phyloP scores from a whole-genome alignment of 345 rosid genomes.

The Microcos paniculata region DNA sequence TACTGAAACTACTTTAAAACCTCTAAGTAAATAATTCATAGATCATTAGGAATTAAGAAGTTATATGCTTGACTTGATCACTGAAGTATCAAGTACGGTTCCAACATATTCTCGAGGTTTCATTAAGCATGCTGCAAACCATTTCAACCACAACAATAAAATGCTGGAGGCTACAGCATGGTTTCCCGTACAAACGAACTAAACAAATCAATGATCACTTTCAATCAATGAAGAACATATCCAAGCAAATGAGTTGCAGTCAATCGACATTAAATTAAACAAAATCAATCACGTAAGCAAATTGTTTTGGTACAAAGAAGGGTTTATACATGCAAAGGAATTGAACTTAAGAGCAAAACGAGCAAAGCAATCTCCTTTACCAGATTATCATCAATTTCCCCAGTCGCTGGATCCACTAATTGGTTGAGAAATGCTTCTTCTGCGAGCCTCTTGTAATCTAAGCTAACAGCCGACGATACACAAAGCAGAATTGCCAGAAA shows the following conservation, averaged over 20 bases:
- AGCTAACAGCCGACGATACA: constrained; percentile 21
- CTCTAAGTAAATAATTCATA: not conserved
- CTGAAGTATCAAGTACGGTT: not conserved
- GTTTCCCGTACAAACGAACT: not conserved
- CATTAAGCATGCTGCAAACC: not conserved
- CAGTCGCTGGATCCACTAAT: constrained; percentile 46
- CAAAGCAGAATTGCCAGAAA: constrained; percentile 36
- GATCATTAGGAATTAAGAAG: not conserved
- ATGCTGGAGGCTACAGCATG: not conserved
- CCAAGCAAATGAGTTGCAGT: not conserved
- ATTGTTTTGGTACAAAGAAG: not conserved
- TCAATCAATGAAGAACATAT: not conserved
- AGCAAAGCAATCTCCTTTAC: constrained; percentile 35
- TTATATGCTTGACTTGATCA: not conserved
- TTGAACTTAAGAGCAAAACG: constrained; percentile 3
- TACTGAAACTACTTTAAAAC: not conserved
- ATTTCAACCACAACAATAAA: not conserved
- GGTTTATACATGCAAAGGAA: constrained; percentile 3
- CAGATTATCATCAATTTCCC: constrained; percentile 47
- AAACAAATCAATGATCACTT: not conserved
- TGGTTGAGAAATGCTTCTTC: constrained; percentile 44
- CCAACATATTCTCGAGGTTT: not conserved
- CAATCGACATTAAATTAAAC: not conserved
- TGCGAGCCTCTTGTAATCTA: constrained; percentile 8
- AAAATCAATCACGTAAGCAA: not conserved